Percentiles rank a stretch among this genome's conserved stretches.
Conservation (phyloP, 2,329 filamentous ascomycete species). For the Teratosphaeria destructans region DNA sequence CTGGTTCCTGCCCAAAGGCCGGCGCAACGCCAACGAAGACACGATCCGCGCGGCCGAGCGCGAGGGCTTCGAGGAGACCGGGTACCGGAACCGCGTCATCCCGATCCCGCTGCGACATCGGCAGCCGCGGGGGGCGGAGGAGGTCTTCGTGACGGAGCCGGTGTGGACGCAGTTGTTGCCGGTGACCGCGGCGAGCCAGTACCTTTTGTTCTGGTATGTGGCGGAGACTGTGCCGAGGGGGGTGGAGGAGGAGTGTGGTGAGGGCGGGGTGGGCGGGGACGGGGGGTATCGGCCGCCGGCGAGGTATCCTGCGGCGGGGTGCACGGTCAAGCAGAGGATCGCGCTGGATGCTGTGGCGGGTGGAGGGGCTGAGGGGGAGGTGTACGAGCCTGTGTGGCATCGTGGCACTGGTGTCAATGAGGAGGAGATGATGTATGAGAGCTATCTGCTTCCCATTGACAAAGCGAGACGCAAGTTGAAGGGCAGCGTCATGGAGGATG, state of each 20-base stretch:
- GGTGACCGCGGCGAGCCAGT: conserved; percentile 27
- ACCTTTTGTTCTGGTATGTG: conserved; percentile 39
- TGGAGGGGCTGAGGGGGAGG: conserved; percentile 26
- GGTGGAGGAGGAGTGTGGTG: conserved; percentile 7
- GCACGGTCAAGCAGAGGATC: conserved; percentile 30
- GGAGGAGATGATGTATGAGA: conserved; percentile 36
- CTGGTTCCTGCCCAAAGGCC: conserved; percentile 41
- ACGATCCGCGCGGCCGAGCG: conserved; percentile 33
- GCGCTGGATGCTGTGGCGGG: conserved; percentile 24
- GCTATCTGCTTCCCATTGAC: conserved; percentile 31
- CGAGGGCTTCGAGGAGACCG: conserved; percentile 42
- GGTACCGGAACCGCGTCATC: conserved; percentile 40
- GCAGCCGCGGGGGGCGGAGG: conserved; percentile 22
- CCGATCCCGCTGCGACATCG: conserved; percentile 35
- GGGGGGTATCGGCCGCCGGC: conserved; percentile 23
- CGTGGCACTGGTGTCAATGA: conserved; percentile 39
- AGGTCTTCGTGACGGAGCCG: conserved; percentile 31
- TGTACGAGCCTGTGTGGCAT: conserved; percentile 37
- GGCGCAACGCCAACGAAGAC: conserved; percentile 38
- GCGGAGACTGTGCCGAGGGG: conserved; percentile 34
- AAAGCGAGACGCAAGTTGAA: conserved; percentile 33
- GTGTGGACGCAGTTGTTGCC: conserved; percentile 38
- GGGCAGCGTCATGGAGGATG: conserved; percentile 34
- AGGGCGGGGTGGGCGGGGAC: conserved; percentile 10
- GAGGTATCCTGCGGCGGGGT: conserved; percentile 21